Evolutionary conservation across 2,329 filamentous ascomycete genomes (phyloP).

Genomic region (Aciculosporium take): DNA sequence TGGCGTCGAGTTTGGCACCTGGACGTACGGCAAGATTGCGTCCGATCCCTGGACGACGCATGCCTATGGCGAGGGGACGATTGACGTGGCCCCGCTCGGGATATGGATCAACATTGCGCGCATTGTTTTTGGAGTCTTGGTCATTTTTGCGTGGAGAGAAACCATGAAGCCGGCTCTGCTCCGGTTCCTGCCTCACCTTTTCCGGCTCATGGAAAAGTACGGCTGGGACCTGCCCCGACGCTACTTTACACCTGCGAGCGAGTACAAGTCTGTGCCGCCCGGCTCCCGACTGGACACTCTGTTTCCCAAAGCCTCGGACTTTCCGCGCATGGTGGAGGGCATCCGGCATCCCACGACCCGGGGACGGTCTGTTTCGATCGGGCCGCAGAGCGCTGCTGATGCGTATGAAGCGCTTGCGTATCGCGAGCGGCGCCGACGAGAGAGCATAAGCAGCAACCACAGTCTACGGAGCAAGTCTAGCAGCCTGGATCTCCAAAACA

Average conservation of each 20-base stretch:
- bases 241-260: constrained; percentile 80
- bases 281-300: constrained; percentile 66
- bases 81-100: constrained; percentile 53
- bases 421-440: constrained; percentile 49
- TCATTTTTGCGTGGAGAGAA: constrained; percentile 83
- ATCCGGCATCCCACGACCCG: constrained; percentile 60
- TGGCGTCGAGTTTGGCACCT: constrained; percentile 67
- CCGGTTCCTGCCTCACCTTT: constrained; percentile 66
- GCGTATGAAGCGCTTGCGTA: constrained; percentile 92
- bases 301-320: constrained; percentile 75
- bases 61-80: constrained; percentile 38
- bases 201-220: constrained; percentile 67
- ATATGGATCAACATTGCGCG: constrained; percentile 48
- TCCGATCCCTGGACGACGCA: constrained; percentile 28
- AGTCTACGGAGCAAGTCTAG: constrained; percentile 31
- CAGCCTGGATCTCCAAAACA: constrained; percentile 25
- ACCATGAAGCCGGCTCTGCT: constrained; percentile 75
- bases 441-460: constrained; percentile 40
- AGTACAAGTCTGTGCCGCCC: constrained; percentile 71
- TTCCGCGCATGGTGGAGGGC: constrained; percentile 67
- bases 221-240: constrained; percentile 71
- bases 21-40: constrained; percentile 56
- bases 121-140: constrained; percentile 63
- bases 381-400: constrained; percentile 90
- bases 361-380: constrained; percentile 72